These are phyloP conservation scores for Nakaseomyces uthaithaninus DNA, from an alignment of 1,139 yeast genomes.

Conservation along the genomic window DNA sequence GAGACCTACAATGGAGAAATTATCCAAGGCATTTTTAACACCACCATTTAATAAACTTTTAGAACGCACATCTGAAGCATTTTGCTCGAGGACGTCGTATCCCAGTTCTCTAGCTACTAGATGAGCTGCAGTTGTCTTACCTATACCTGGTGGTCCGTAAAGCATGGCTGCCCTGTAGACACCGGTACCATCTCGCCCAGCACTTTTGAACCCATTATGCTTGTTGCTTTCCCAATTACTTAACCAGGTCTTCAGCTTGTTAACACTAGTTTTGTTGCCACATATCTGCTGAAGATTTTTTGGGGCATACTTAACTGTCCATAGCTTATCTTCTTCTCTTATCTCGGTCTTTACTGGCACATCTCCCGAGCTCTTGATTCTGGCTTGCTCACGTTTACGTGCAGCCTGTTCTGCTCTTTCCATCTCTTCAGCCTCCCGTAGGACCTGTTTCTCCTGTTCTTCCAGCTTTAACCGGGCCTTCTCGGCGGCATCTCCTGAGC, in stretches of 20 bases:
- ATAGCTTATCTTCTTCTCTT: conserved; percentile 48
- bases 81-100: conserved; percentile 64
- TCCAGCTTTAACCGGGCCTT: conserved; percentile 63
- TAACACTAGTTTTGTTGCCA: conserved; percentile 78
- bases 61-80: conserved; percentile 85
- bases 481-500: conserved; percentile 67
- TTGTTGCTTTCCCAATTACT: conserved; percentile 61
- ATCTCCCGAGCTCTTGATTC: conserved; percentile 25
- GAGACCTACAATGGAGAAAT: conserved; percentile 77
- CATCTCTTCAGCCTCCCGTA: conserved; percentile 44
- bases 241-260: conserved; percentile 64
- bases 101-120: conserved; percentile 60
- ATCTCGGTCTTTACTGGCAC: conserved; percentile 18
- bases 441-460: conserved; percentile 50
- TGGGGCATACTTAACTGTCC: conserved; percentile 96
- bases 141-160: conserved; percentile 82
- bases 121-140: conserved; percentile 77
- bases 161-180: conserved; percentile 73
- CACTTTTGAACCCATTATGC: conserved; percentile 46
- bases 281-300: conserved; percentile 64
- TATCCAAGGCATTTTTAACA: conserved; percentile 64
- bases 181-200: conserved; percentile 56
- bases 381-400: conserved; percentile 8
- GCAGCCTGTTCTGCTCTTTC: conserved; percentile 33
- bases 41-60: conserved; percentile 62